phyloP scores from a whole-genome alignment of 2,329 filamentous ascomycete species.

The Westerdykella aurantiaca region DNA sequence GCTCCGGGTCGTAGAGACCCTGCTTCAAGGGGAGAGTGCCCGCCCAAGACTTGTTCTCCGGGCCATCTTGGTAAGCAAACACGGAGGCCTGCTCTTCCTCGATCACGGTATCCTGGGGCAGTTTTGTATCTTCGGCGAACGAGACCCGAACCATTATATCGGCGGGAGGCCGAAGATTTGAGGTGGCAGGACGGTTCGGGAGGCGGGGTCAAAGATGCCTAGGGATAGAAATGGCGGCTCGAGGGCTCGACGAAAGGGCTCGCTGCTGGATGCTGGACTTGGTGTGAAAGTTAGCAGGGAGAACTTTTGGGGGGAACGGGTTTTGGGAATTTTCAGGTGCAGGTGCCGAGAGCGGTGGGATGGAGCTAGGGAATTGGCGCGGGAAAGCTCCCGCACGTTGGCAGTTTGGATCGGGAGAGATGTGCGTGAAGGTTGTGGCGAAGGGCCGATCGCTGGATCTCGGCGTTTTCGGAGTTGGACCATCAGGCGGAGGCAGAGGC shows the following conservation, averaged over 20 bases:
- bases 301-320: conserved; percentile 5
- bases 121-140: conserved; percentile 47
- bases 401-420: not conserved
- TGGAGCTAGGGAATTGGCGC: not conserved
- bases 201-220: conserved; percentile 4
- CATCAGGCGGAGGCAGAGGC: too few relatives aligned
- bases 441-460: too few relatives aligned
- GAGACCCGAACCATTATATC: conserved; percentile 52
- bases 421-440: not conserved
- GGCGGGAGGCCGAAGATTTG: conserved; percentile 44
- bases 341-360: conserved; percentile 10
- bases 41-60: conserved; percentile 88
- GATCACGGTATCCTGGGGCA: conserved; percentile 42
- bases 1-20: conserved; percentile 92
- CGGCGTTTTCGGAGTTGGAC: too few relatives aligned
- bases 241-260: conserved; percentile 15
- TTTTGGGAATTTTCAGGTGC: not conserved
- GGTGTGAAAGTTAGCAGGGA: conserved; percentile 4
- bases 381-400: too few relatives aligned
- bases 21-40: conserved; percentile 94
- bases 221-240: conserved; percentile 18
- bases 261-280: conserved; percentile 20
- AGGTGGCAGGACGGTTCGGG: conserved; percentile 7
- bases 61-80: conserved; percentile 75
- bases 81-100: conserved; percentile 57